Conservation (phyloP, 495 filamentous ascomycete genomes). For the Daldinia concentrica region DNA sequence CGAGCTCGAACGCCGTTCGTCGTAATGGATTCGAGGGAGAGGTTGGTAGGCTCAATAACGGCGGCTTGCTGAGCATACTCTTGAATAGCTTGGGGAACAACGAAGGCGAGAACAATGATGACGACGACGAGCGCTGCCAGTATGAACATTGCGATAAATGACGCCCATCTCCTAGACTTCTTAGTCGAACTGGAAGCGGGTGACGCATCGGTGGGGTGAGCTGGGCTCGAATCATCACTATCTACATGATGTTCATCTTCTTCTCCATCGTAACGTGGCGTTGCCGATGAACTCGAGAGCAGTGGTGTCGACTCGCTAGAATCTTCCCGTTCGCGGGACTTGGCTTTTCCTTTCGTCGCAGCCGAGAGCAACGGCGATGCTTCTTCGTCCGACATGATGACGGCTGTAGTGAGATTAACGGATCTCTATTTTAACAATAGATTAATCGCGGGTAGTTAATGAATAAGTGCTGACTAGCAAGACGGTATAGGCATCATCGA, state of each 20-base stretch:
- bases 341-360: slow-evolving; percentile 44
- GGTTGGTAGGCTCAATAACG: slow-evolving; percentile 78
- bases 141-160: slow-evolving; percentile 56
- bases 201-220: slow-evolving; percentile 32
- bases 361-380: slow-evolving; percentile 54
- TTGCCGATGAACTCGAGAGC: slow-evolving; percentile 51
- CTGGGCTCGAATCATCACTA: slow-evolving; percentile 48
- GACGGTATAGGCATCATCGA: slow-evolving; percentile 21
- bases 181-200: slow-evolving; percentile 39
- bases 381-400: slow-evolving; percentile 58
- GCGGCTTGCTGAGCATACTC: slow-evolving; percentile 85
- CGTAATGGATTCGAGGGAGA: slow-evolving; percentile 87
- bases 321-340: slow-evolving; percentile 39
- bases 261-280: slow-evolving; percentile 60
- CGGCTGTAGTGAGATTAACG: neutral
- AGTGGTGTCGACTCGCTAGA: slow-evolving; percentile 65
- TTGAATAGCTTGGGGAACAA: slow-evolving; percentile 80
- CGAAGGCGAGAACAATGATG: slow-evolving; percentile 71
- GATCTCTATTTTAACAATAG: slow-evolving; percentile 12
- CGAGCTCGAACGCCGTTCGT: slow-evolving; percentile 76
- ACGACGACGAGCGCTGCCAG: slow-evolving; percentile 52
- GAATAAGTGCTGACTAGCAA: slow-evolving; percentile 7
- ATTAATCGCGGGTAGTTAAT: slow-evolving; percentile 12
- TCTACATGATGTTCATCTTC: slow-evolving; percentile 49
- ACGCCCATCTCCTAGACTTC: slow-evolving; percentile 55